Evolutionary conservation across 192 early-diverging fungal species (phyloP).

Genomic region (Gigaspora rosea): DNA sequence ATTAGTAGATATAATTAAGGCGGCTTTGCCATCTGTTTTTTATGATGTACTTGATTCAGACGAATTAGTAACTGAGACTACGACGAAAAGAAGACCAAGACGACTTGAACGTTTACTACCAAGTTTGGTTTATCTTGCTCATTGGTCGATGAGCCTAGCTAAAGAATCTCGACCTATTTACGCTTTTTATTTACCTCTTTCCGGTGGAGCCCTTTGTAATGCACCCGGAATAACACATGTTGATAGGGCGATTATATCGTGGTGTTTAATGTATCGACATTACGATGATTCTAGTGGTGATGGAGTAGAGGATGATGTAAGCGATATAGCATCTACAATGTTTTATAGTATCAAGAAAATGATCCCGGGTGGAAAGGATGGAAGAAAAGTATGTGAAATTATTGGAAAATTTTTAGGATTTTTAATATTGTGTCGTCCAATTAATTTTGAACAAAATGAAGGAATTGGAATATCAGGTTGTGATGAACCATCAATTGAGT

Average conservation of each 20-base stretch:
- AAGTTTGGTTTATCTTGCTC: conserved; percentile 46
- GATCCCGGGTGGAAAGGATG: conserved; percentile 45
- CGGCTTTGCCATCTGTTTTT: conserved; percentile 31
- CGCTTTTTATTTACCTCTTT: conserved; percentile 51
- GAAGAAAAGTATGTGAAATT: conserved; percentile 47
- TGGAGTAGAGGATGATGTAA: conserved; percentile 3
- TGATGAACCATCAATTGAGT: not conserved
- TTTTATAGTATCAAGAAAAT: conserved; percentile 45
- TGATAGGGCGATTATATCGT: conserved; percentile 52
- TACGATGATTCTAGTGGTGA: conserved; percentile 45
- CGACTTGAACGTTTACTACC: conserved; percentile 49
- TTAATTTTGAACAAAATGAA: not conserved
- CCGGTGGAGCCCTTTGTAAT: conserved; percentile 54
- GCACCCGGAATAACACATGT: conserved; percentile 52
- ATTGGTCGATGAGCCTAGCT: conserved; percentile 48
- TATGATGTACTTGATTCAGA: conserved; percentile 33
- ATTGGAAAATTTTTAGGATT: conserved; percentile 47
- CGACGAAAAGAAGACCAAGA: not conserved
- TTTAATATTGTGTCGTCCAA: conserved; percentile 36
- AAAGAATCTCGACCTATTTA: conserved; percentile 58
- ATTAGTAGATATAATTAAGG: conserved; percentile 17
- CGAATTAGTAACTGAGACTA: not conserved
- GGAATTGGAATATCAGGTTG: not conserved
- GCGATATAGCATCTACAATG: conserved; percentile 35
- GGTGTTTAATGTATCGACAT: conserved; percentile 52